Conservation (phyloP, 352 stramenopile genomes). For the Globisporangium iwayamae region DNA sequence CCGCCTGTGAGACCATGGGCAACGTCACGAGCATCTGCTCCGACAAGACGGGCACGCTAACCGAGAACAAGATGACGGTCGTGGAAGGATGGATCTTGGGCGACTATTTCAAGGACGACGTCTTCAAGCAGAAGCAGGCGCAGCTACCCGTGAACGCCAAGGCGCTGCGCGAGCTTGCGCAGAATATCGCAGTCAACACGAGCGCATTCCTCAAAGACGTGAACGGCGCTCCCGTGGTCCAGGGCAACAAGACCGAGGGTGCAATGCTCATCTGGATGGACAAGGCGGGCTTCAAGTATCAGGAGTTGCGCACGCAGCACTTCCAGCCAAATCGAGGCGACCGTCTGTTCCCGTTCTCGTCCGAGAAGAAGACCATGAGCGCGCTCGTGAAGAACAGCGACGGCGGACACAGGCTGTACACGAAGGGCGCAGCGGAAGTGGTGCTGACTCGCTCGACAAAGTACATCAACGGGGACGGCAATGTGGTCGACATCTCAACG, state of each 20-base stretch:
- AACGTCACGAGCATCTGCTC: conserved; percentile 98
- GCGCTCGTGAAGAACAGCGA: conserved; percentile 44
- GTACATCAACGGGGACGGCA: conserved; percentile 61
- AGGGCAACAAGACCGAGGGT: conserved; percentile 84
- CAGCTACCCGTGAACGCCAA: conserved; percentile 33
- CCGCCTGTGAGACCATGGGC: conserved; percentile 98
- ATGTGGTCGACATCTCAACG: conserved; percentile 46
- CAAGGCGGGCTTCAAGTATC: conserved; percentile 53
- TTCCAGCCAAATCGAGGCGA: conserved; percentile 55
- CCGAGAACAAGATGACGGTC: conserved; percentile 98
- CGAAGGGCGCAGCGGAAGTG: conserved; percentile 76
- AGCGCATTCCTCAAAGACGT: conserved; percentile 69
- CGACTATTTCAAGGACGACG: conserved; percentile 49
- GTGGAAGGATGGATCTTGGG: conserved; percentile 87
- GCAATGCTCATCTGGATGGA: conserved; percentile 73
- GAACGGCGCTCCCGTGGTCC: conserved; percentile 32
- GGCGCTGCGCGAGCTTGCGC: conserved; percentile 38
- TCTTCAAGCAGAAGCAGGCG: conserved; percentile 32
- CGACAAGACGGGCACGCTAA: conserved; percentile 97
- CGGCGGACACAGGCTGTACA: conserved; percentile 46
- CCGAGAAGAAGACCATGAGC: conserved; percentile 83
- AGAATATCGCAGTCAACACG: conserved; percentile 70
- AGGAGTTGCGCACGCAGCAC: conserved; percentile 47
- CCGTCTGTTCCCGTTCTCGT: conserved; percentile 74
- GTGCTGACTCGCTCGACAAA: conserved; percentile 55